phyloP scores from a whole-genome alignment of 2,329 filamentous ascomycete species.

The Hypoxylon sp. region DNA sequence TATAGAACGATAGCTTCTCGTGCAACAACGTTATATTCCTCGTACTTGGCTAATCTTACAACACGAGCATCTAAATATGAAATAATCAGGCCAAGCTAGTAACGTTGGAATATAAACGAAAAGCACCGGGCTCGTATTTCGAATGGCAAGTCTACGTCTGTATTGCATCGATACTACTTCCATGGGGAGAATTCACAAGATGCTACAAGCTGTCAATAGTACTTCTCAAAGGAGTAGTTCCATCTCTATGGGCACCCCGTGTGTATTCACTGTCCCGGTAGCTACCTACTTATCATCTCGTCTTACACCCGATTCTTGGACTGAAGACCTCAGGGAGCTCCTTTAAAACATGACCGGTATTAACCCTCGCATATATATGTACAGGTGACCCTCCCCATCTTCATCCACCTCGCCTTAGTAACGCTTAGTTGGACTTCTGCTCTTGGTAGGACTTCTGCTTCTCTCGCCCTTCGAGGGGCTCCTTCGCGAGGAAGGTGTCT shows the following conservation, averaged over 20 bases:
- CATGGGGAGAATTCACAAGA: not conserved
- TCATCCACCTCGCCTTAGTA: constrained; percentile 44
- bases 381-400: constrained; percentile 5
- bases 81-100: too few relatives aligned
- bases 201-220: too few relatives aligned
- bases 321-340: not conserved
- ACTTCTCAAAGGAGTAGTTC: not conserved
- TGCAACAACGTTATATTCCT: too few relatives aligned
- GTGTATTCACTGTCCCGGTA: not conserved
- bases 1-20: too few relatives aligned
- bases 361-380: constrained; percentile 5
- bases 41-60: not conserved
- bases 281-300: not conserved
- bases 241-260: not conserved
- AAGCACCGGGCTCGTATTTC: too few relatives aligned
- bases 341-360: not conserved
- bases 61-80: not conserved
- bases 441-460: constrained; percentile 49
- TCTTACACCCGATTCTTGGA: not conserved
- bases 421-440: constrained; percentile 61
- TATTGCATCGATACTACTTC: too few relatives aligned
- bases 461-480: constrained; percentile 64
- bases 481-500: constrained; percentile 47
- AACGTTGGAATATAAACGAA: too few relatives aligned
- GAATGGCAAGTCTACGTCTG: not conserved